phyloP scores from a whole-genome alignment of 1,284 basidiomycete species.

The Peniophora sp. region DNA sequence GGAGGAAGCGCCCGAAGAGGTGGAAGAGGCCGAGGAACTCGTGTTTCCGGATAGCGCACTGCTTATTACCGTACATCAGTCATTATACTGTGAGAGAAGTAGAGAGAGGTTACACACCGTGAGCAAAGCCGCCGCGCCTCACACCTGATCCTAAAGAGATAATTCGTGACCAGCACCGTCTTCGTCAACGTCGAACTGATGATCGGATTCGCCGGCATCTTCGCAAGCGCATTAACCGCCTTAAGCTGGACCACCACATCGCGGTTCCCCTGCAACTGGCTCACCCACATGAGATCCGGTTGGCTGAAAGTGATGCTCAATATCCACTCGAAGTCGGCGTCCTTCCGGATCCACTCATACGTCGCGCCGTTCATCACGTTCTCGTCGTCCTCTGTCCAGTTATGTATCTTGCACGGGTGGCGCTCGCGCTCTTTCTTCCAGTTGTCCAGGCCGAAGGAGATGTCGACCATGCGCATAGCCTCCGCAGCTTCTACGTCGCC shows the following conservation, averaged over 20 bases:
- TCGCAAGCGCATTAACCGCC: constrained; percentile 79
- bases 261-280: constrained; percentile 90
- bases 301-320: constrained; percentile 89
- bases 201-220: constrained; percentile 80
- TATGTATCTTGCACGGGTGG: constrained; percentile 91
- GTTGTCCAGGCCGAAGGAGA: constrained; percentile 90
- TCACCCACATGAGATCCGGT: constrained; percentile 98
- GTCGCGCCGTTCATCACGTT: constrained; percentile 88
- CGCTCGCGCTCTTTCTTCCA: constrained; percentile 96
- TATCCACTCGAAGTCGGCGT: constrained; percentile 99
- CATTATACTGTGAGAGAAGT: too few relatives aligned
- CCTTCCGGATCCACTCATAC: constrained; percentile 99
- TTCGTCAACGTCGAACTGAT: constrained; percentile 90
- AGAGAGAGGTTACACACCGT: constrained; percentile 36
- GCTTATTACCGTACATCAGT: constrained; percentile 7
- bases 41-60: constrained; percentile 78
- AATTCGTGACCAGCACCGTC: constrained; percentile 91
- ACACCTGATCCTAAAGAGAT: constrained; percentile 95
- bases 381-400: constrained; percentile 98
- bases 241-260: constrained; percentile 98
- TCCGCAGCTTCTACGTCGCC: constrained; percentile 87
- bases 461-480: constrained; percentile 90
- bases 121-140: constrained; percentile 85
- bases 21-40: constrained; percentile 93
- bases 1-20: constrained; percentile 91